Percentiles rank a stretch among this genome's conserved stretches.
Conservation (phyloP, 805 yeast genomes). For the Monosporozyma unispora region DNA sequence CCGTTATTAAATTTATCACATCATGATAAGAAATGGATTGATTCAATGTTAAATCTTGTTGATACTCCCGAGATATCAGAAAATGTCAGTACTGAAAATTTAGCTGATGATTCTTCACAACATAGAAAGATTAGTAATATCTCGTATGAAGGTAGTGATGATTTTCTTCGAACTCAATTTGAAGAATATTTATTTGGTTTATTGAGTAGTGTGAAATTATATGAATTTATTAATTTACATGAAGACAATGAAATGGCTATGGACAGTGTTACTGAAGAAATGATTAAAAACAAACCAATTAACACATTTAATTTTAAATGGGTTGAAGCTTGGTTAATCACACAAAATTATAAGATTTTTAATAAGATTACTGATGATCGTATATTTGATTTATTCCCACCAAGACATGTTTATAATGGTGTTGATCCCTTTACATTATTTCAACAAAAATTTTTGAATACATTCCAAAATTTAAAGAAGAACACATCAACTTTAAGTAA, state of each 20-base stretch:
- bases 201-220: conserved; percentile 62
- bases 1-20: conserved; percentile 40
- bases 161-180: conserved; percentile 75
- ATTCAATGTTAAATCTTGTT: conserved; percentile 45
- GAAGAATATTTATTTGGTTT: conserved; percentile 83
- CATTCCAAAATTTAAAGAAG: conserved; percentile 27
- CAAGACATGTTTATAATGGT: conserved; percentile 32
- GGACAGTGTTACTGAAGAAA: conserved; percentile 23
- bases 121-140: conserved; percentile 33
- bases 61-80: neutral
- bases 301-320: conserved; percentile 38
- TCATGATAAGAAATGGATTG: conserved; percentile 71
- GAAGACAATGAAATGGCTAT: conserved; percentile 32
- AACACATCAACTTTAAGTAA: conserved; percentile 6
- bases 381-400: conserved; percentile 52
- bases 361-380: conserved; percentile 56
- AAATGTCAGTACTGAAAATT: conserved; percentile 25
- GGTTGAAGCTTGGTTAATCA: conserved; percentile 44
- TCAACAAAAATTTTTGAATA: conserved; percentile 25
- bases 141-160: conserved; percentile 69
- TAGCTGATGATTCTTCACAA: conserved; percentile 28
- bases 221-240: conserved; percentile 40
- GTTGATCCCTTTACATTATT: conserved; percentile 21
- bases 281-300: conserved; percentile 29
- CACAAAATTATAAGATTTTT: conserved; percentile 49